Base-by-base conservation (phyloP, 2,329 filamentous ascomycete genomes). In the Calonectria pteridis region DNA sequence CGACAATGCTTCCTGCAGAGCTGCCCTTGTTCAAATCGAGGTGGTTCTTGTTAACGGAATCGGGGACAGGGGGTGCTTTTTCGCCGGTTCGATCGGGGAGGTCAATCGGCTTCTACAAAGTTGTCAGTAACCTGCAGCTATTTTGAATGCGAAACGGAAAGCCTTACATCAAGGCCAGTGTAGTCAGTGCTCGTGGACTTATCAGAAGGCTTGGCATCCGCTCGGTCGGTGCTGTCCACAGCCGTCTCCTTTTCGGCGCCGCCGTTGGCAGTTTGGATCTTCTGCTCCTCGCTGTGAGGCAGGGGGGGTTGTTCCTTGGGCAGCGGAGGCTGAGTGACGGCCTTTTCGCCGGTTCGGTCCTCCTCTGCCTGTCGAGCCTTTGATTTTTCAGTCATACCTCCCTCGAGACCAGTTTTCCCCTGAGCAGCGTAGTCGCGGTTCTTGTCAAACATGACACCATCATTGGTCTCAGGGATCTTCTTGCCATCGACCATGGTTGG, bases 371-470 rank as follows among this genome's bases (percentile, higher is more conserved):
- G 93, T 74, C 91, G 90, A 63, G 92, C 93, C 86, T 95, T 97
- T 78, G 92, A 92, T 85, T 97, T 98, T 82, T 96, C 94, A 31
- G 93, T 95, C 51, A 98, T 94, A 67, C 96, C 96, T 16, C 95
- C 96, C 81, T 96, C 94, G 2, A 94, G 98, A 49, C 96, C 96
- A 5, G 94, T 94, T 2, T 95, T 97, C 59, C 96, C 96, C 83
- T 95, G 90, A 82, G 95, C 96, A 6, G 96, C 95, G 50, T 91
- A 89, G 46, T 90, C 86, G 77, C 95, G 89, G 82, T 94, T 90
- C 76, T 93, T 94, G 84, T 98, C 96, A 81, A 98, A 94, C 96
- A 98, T 98, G 72, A 98, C 95, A 50, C 96, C 95, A 82, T 98
- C 92, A 78, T 93, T 92, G 74, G 86, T 87, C 76, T 91, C 87